phyloP scores from a whole-genome alignment of 169 alveolate genomes.

The Eimeria mitis region DNA sequence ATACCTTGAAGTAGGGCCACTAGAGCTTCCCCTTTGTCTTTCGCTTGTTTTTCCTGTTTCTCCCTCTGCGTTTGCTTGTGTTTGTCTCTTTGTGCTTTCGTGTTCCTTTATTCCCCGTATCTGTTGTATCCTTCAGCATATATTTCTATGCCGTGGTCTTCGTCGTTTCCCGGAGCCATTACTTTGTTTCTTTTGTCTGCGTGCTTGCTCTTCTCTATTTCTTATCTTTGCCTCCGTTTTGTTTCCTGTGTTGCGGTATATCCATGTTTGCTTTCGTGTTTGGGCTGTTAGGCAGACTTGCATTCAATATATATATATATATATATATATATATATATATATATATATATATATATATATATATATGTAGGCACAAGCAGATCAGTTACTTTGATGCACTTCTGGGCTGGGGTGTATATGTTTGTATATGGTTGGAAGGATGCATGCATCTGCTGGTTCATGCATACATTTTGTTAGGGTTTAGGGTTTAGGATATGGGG shows the following conservation, averaged over 20 bases:
- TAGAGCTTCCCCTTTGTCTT: too few relatives aligned
- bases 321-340: background rate
- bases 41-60: background rate
- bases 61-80: background rate
- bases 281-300: too few relatives aligned
- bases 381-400: background rate
- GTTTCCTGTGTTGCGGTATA: too few relatives aligned
- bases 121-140: too few relatives aligned
- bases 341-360: background rate
- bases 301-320: background rate
- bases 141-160: background rate
- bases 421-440: background rate
- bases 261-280: too few relatives aligned
- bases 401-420: background rate
- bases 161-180: background rate
- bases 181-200: background rate
- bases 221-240: too few relatives aligned
- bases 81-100: background rate
- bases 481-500: slow-evolving; percentile 19
- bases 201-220: background rate
- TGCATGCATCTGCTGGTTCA: background rate
- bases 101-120: too few relatives aligned
- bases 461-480: background rate
- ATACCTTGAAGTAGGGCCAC: slow-evolving; percentile 10
- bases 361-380: background rate